Evolutionary conservation across 1,139 yeast genomes (phyloP).

Genomic region (Taphrina wiesneri): DNA sequence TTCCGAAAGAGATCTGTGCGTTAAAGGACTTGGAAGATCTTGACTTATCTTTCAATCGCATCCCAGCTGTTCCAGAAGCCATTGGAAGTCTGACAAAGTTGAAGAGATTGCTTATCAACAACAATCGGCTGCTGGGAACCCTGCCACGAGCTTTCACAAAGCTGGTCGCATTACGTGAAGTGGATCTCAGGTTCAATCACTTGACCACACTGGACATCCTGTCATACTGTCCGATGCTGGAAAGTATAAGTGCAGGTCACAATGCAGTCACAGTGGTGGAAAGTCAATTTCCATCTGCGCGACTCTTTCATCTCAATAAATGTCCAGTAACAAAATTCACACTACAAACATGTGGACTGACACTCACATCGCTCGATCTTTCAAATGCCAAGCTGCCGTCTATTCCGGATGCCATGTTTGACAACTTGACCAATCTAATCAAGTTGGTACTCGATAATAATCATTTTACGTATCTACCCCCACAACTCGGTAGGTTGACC

Average conservation of each 20-base stretch:
- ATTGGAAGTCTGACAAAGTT: conserved; percentile 61
- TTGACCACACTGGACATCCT: conserved; percentile 65
- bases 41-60: conserved; percentile 80
- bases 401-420: conserved; percentile 65
- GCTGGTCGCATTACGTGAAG: conserved; percentile 61
- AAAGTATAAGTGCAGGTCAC: conserved; percentile 72
- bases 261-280: conserved; percentile 73
- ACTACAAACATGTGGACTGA: conserved; percentile 58
- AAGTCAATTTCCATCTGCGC: conserved; percentile 60
- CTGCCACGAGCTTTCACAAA: conserved; percentile 59
- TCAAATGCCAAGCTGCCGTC: conserved; percentile 80
- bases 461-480: conserved; percentile 75
- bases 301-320: conserved; percentile 60
- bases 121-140: conserved; percentile 63
- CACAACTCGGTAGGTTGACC: conserved; percentile 61
- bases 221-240: conserved; percentile 64
- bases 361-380: conserved; percentile 70
- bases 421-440: conserved; percentile 66
- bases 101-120: conserved; percentile 70
- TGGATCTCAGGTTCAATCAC: conserved; percentile 77
- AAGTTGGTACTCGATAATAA: conserved; percentile 77
- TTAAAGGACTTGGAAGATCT: conserved; percentile 63
- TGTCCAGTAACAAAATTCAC: conserved; percentile 80
- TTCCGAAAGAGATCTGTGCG: conserved; percentile 70
- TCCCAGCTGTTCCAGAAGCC: conserved; percentile 61